Evolutionary conservation across 2,329 filamentous ascomycete genomes (phyloP), one percentile per base, ranked within the genome.

Genomic region (Blumeria hordei): DNA sequence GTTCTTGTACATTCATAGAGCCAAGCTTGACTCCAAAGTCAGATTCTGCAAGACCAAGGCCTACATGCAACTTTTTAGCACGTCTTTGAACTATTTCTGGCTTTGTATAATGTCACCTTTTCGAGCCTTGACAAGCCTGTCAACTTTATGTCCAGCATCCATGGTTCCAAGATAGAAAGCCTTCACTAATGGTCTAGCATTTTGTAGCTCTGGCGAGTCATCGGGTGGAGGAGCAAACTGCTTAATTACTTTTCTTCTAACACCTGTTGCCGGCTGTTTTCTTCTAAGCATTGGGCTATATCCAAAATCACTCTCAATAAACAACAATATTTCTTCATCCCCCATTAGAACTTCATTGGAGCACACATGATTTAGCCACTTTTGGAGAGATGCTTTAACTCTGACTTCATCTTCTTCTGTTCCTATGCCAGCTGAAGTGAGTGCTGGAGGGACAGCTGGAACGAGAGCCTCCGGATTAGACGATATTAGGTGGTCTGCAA

Each of bases 251-350:
- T 95, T 95, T 65, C 92, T 78, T 59, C 92, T 80, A 62, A 98
- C 87, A 45, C 92, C 92, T 1, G 92, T 98, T 8, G 92, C 92
- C 21, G 92, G 92, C 68, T 98, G 92, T 72, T 93, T 94, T 75
- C 88, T 87, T 67, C 90, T 83, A 50, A 95, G 82, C 64, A 96
- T 84, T 1, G 92, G 92, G 64, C 88, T 95, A 69, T 98, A 98
- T 43, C 92, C 92, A 67, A 95, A 96, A 67, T 98, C 92, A 65
- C 87, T 94, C 69, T 98, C 92, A n/a, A 98, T 88, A 63, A 98
- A 98, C 57, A 96, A 81, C 5, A 95, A 80, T 80, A 96, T 90
- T 69, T 98, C 92, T 59, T 96, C 90, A 66, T 98, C 92, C 58
- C 84, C 80, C 73, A 94, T 94, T 7, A 98, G 76, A 0, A 93